Conservation (phyloP, 306 rosid genomes). For the Psophocarpus tetragonolobus region DNA sequence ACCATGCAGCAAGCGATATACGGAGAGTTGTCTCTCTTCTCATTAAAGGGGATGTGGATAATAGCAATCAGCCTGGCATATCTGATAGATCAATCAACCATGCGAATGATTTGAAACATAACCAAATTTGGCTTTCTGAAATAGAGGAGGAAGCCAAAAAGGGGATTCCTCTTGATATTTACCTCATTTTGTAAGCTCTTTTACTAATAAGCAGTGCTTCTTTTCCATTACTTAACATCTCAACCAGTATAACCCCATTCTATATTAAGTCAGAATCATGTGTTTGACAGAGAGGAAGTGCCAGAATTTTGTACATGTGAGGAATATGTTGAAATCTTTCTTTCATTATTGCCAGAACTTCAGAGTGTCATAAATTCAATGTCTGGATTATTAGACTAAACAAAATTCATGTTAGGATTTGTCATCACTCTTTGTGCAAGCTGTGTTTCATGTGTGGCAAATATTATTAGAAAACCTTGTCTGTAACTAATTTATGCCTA, state of each 20-base stretch:
- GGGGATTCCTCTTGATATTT: constrained; percentile 8
- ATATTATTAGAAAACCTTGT: neutral
- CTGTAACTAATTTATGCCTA: neutral
- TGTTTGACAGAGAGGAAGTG: neutral
- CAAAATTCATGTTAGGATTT: neutral
- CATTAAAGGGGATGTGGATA: neutral
- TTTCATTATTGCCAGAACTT: neutral
- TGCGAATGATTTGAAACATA: constrained; percentile 51
- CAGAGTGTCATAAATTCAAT: constrained; percentile 1
- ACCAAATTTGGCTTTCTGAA: constrained; percentile 16
- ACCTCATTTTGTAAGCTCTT: constrained; percentile 10
- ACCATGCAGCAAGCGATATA: constrained; percentile 71
- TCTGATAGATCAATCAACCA: constrained; percentile 55
- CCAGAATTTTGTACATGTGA: neutral
- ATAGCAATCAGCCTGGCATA: constrained; percentile 26
- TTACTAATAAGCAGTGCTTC: neutral
- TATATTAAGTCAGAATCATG: neutral
- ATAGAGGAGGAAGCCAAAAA: neutral
- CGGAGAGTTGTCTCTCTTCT: constrained; percentile 11
- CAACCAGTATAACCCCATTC: constrained; percentile 12
- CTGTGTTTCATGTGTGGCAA: neutral
- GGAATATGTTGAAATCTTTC: neutral
- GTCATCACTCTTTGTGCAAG: neutral
- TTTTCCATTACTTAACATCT: neutral
- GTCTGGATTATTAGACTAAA: neutral